phyloP scores from a whole-genome alignment of 1,284 basidiomycete species.

The Pisolithus thermaeus region DNA sequence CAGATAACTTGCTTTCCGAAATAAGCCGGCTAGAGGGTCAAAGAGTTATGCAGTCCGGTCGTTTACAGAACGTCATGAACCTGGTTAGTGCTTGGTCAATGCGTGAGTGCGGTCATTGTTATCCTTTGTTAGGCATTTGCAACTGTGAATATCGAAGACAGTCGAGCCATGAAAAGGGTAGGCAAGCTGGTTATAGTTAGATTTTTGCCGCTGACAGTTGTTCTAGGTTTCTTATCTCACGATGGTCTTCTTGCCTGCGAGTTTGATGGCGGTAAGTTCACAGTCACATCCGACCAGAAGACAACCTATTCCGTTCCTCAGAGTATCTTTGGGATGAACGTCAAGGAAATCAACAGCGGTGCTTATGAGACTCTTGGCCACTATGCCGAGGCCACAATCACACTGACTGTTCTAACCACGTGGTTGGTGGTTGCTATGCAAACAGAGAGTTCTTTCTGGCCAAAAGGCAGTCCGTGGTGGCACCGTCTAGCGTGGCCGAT shows the following conservation, averaged over 20 bases:
- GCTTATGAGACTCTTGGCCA: slow-evolving; percentile 28
- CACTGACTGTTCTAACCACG: slow-evolving; percentile 38
- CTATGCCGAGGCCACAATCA: slow-evolving; percentile 36
- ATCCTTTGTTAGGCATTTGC: slow-evolving; percentile 34
- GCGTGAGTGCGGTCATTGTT: background rate
- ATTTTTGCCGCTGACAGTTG: background rate
- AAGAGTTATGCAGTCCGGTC: slow-evolving; percentile 37
- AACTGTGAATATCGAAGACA: slow-evolving; percentile 41
- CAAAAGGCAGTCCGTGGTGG: background rate
- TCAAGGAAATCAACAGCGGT: slow-evolving; percentile 29
- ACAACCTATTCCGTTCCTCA: slow-evolving; percentile 6
- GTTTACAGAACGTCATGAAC: slow-evolving; percentile 48
- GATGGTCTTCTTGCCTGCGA: slow-evolving; percentile 12
- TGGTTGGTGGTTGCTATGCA: slow-evolving; percentile 31
- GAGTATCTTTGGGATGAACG: slow-evolving; percentile 40
- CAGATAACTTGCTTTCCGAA: slow-evolving; percentile 36
- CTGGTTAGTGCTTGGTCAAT: slow-evolving; percentile 32
- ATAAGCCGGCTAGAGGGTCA: slow-evolving; percentile 41
- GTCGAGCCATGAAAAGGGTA: slow-evolving; percentile 31
- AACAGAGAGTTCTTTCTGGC: slow-evolving; percentile 2
- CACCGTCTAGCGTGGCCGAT: slow-evolving; percentile 6
- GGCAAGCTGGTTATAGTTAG: slow-evolving; percentile 12
- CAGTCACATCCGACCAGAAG: background rate
- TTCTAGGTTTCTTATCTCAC: slow-evolving; percentile 13
- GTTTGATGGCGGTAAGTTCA: slow-evolving; percentile 28